Base-by-base conservation (phyloP, 192 early-diverging fungal species). In the Podila horticola region DNA sequence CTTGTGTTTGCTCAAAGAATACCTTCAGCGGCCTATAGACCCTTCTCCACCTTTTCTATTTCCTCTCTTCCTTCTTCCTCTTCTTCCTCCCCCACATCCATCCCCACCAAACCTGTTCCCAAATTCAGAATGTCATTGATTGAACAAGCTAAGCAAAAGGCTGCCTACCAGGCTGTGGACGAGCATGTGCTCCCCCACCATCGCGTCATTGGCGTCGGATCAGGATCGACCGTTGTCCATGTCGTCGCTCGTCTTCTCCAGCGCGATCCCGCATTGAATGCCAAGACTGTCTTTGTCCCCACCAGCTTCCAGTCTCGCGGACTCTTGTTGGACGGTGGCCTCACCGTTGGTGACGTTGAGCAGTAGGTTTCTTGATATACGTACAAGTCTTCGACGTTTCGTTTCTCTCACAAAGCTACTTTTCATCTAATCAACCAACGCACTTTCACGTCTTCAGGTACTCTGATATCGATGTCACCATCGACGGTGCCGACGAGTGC, bases 301-400 rank as follows among this genome's bases (percentile, higher is more conserved):
- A 97, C 97, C 19, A 93, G 92, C 59, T 99, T 97, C 87, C 97
- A 99, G 87, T 92, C 94, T 29, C 91, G 90, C 64, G 88, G 94
- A 62, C 87, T 97, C 9, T 94, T 97, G 66, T 52, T 93, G 19
- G 93, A 95, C 33, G 91, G 92, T 58, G 96, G 95, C 0, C 82
- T 99, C 38, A 93, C 87, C 2, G 85, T 97, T 28, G 94, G 88
- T 11, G 90, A 91, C 62, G 84, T 95, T 61, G 92, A 95, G 64
- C 87, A 94, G 92, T 92, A 90, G 82, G 84, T 85, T 28, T 24
- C 19, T n/a, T 62, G 6, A 6, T 34, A 10, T 36, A 6, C 9
- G 9, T 0, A 11, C 8, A 36, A 36, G 11, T 36, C 22, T 62
- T 57, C 49, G 50, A 64, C 61, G 15, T 71, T n/a, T n/a, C 55